Evolutionary conservation across 2,329 filamentous ascomycete genomes (phyloP).

Genomic region (Dactylellina haptotyla): DNA sequence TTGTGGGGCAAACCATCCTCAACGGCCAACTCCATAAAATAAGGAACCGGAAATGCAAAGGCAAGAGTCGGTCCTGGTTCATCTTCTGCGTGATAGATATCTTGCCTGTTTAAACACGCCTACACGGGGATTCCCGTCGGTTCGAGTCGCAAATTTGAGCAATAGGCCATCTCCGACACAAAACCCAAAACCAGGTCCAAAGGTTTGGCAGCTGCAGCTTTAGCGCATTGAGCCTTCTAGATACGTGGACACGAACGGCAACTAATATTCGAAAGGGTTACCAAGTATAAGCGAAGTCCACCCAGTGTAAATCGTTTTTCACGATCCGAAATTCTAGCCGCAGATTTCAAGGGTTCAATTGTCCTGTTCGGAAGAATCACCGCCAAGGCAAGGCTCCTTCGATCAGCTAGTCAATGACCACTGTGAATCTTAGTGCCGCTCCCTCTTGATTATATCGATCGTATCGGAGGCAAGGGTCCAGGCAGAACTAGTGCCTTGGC

Average conservation of each 20-base stretch:
- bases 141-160: too few species aligned
- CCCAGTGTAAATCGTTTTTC: neutral
- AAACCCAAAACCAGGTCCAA: too few species aligned
- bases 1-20: neutral
- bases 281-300: neutral
- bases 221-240: neutral
- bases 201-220: too few species aligned
- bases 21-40: neutral
- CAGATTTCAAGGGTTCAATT: neutral
- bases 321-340: too few species aligned
- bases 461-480: conserved; percentile 27
- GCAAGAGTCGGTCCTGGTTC: neutral
- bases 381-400: neutral
- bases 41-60: neutral
- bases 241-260: too few species aligned
- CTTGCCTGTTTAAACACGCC: too few species aligned
- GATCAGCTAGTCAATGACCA: neutral
- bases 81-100: neutral
- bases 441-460: neutral
- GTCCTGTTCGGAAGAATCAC: conserved; percentile 39
- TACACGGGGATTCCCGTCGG: too few species aligned
- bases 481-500: conserved; percentile 36
- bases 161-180: too few species aligned
- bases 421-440: neutral
- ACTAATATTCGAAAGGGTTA: too few species aligned